Base-by-base conservation (phyloP, 2,329 filamentous ascomycete genomes). In the Huntiella abstrusa region DNA sequence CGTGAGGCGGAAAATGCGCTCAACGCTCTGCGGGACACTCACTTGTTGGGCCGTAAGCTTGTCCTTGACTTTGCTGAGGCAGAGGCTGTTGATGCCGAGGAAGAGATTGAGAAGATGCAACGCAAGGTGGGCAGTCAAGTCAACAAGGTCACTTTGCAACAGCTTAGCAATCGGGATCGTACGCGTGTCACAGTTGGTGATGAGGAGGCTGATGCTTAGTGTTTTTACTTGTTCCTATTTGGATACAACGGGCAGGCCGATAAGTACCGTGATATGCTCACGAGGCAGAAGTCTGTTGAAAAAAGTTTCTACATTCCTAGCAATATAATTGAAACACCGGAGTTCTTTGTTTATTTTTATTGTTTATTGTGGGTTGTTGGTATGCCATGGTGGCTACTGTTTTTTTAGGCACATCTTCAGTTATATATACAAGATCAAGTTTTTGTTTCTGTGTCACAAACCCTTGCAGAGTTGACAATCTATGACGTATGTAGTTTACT, bases 31-130 rank as follows among this genome's bases (percentile, higher is more conserved):
- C 80, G 79, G 59, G 84, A 93, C 61, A 96, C 91, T 39, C 91
- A 98, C 73, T 68, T 98, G 57, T 71, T 96, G 48, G 91, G 91
- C 48, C 77, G 91, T 51, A 79, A 81, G 57, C 70, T 98, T 55
- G 85, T 96, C 47, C 70, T 98, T 51, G 84, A 95, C 59, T 96
- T 86, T 64, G 88, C 87, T 35, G 80, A 85, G 56, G 83, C 80
- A 53, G 91, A 96, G 56, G 74, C 83, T 35, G 71, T 91, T 54
- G 87, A 96, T 65, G 80, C 91, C 3, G 91, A 98, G 66, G 85
- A 87, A 63, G 87, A 96, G 65, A 91, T 98, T 59, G 80, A 83
- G 60, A 88, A 85, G 67, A 94, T 98, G 81, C 84, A 93, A 65
- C 83, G 83, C 71, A 98, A 95, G 71, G 81, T 92, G 58, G 83